These are phyloP conservation scores for Lentinula edodes DNA, from an alignment of 768 basidiomycete species.

Conservation along the genomic window DNA sequence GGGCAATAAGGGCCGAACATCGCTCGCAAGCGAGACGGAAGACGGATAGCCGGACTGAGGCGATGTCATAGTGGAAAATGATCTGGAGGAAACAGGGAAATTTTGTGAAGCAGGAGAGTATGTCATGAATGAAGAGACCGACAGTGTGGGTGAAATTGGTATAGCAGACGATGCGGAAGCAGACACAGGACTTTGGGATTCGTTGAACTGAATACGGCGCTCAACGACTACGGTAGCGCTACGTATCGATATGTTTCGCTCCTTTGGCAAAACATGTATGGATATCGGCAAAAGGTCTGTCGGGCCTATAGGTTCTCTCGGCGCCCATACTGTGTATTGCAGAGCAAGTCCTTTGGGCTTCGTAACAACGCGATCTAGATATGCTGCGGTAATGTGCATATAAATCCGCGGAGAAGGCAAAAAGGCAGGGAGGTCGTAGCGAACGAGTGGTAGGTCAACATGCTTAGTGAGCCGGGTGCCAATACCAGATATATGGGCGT, in stretches of 20 bases:
- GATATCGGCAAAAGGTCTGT: conserved; percentile 66
- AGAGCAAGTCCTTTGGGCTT: conserved; percentile 55
- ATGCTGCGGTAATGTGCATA: conserved; percentile 27
- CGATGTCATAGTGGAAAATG: conserved; percentile 14
- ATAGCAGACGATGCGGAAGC: conserved; percentile 15
- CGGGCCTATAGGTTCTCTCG: conserved; percentile 61
- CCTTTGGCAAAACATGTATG: conserved; percentile 55
- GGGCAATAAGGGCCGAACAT: conserved; percentile 34
- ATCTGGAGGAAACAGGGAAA: conserved; percentile 17
- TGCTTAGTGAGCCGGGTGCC: conserved; percentile 66
- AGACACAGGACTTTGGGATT: conserved; percentile 23
- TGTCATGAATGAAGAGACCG: conserved; percentile 21
- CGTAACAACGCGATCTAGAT: conserved; percentile 35
- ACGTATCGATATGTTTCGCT: conserved; percentile 52
- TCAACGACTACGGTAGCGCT: conserved; percentile 63
- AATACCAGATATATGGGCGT: conserved; percentile 57
- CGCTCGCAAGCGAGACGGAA: conserved; percentile 6
- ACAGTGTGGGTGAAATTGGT: conserved; percentile 25
- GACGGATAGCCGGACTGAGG: not conserved
- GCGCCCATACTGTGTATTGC: conserved; percentile 53
- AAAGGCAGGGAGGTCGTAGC: conserved; percentile 55
- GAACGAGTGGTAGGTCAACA: conserved; percentile 66
- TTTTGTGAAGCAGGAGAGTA: conserved; percentile 14
- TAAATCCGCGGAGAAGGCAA: conserved; percentile 28
- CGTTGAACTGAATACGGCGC: conserved; percentile 61